Evolutionary conservation across 176 grass and related monocot species (phyloP), one percentile per base, ranked within the genome.

Genomic region (Musa schizocarpa): DNA sequence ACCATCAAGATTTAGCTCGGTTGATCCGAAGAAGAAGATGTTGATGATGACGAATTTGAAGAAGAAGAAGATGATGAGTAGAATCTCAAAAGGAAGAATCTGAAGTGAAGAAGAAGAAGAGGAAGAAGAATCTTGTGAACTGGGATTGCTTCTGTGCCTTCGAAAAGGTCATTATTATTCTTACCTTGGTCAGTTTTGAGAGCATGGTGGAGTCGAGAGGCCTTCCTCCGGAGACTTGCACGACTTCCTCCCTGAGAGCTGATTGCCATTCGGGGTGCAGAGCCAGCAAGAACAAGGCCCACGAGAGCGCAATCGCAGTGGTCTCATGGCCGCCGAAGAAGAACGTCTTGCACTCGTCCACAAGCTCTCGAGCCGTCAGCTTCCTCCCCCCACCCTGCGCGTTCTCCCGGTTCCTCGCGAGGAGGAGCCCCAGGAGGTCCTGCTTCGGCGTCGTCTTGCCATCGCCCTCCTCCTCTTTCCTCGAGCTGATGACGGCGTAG

Each of bases 331-430:
- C 94, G 50, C 86, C 94, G 73, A 97, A 97, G 84, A 93, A 97
- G 94, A 97, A 97, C 14, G 94, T 97, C 90, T 97, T 97, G 87
- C 94, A 97, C 90, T 97, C 88, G 83, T 93, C 88, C 7, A 98
- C 83, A 48, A 98, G 88, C 83, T 98, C 90, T 56, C 84, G 25
- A 11, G 68, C 74, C 11, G 80, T 89, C 12, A 89, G 43, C 72
- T 61, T 78, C 74, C 54, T 78, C 52, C 73, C 71, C 12, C 25
- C 34, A 34, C 34, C 64, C 1, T 29, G 43, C 0, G 80, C 84
- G 16, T 43, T 68, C 9, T 29, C 29, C 56, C 78, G 81, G 56
- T 69, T 80, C 19, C 77, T 83, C 48, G 83, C 84, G 0, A 98
- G 79, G 63, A 98, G 80, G 54, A 91, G 74, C 62, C 85, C 74